Base-by-base conservation (phyloP, 2,329 filamentous ascomycete species). In the Trichoderma semiorbis region DNA sequence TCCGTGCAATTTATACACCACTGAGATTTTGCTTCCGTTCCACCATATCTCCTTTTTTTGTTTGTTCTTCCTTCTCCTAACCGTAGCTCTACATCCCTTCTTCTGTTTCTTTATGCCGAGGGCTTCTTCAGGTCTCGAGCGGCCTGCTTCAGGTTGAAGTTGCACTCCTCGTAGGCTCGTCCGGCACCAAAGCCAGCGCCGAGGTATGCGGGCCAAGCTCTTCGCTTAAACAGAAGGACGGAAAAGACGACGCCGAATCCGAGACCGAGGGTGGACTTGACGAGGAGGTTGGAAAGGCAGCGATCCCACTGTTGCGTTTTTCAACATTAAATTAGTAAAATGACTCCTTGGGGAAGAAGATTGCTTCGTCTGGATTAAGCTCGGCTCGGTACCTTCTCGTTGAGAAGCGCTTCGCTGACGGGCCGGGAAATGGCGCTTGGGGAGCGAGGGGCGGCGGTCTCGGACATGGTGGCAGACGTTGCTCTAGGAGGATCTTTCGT, bases 231-330 rank as follows among this genome's bases (percentile, higher is more conserved):
- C 70, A 99, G 85, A 72, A 99, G 92, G 74, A 99, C 95, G 74
- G 96, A 98, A 88, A 99, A 98, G 84, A 99, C 93, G 82, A 99
- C 92, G 81, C 96, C 96, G 85, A 99, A 99, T 77, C 93, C 94
- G 81, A 98, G 92, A 80, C 96, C 96, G 83, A 99, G 92, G 71
- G 93, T 92, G 76, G 95, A 98, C 84, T 97, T 95, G 87, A 99
- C 97, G 81, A 99, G 90, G 83, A 98, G 90, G 80, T 97, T 98
- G 78, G 96, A 98, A 78, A 99, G 91, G 85, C 96, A 98, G 85
- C 93, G 95, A 83, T 99, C 96, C 96, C 96, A 99, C 96, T 99
- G 74, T 55, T 26, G n/a, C 32, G 11, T 3, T 26, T 21, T 26
- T 26, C 28, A 36, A 36, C 5, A 74, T 5, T 6, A 16, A 3